phyloP scores from a whole-genome alignment of 495 filamentous ascomycete genomes.

The Hypoxylon crocopeplum region DNA sequence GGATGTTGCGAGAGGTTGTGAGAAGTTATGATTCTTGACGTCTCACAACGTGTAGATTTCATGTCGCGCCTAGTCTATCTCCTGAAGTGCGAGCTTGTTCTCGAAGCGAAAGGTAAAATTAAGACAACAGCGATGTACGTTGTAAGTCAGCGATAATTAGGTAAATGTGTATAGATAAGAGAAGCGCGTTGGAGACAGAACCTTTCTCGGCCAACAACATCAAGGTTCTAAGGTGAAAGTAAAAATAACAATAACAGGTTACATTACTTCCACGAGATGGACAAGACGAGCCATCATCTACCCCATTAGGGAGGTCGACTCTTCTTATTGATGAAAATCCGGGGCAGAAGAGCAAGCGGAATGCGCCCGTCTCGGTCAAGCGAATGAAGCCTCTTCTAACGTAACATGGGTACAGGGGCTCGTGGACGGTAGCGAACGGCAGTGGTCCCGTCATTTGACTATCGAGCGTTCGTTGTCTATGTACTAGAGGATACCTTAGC shows the following conservation, averaged over 20 bases:
- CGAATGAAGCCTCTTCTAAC: slow-evolving; percentile 25
- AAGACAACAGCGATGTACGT: slow-evolving; percentile 23
- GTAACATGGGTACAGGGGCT: slow-evolving; percentile 27
- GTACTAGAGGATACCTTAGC: slow-evolving; percentile 7
- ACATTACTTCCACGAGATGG: slow-evolving; percentile 20
- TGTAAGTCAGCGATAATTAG: slow-evolving; percentile 18
- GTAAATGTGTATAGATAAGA: slow-evolving; percentile 1
- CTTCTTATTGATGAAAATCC: slow-evolving; percentile 29
- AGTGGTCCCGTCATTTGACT: slow-evolving; percentile 34
- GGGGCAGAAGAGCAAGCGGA: slow-evolving; percentile 19
- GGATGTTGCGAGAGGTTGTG: not conserved
- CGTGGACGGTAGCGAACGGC: slow-evolving; percentile 32
- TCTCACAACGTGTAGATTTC: slow-evolving; percentile 6
- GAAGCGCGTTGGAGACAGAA: slow-evolving; percentile 4
- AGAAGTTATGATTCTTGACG: slow-evolving; percentile 8
- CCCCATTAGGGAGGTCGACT: slow-evolving; percentile 28
- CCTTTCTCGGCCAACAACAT: slow-evolving; percentile 4
- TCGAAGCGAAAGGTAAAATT: slow-evolving; percentile 1
- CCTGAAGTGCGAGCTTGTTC: slow-evolving; percentile 14
- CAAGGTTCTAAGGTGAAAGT: slow-evolving; percentile 26
- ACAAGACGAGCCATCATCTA: slow-evolving; percentile 12
- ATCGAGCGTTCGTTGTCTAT: slow-evolving; percentile 14
- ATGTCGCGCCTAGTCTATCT: slow-evolving; percentile 15
- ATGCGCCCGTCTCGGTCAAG: slow-evolving; percentile 31
- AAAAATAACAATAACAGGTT: slow-evolving; percentile 19